Evolutionary conservation across 768 basidiomycete species (phyloP), one percentile per base, ranked within the genome.

Genomic region (Suillus clintonianus): DNA sequence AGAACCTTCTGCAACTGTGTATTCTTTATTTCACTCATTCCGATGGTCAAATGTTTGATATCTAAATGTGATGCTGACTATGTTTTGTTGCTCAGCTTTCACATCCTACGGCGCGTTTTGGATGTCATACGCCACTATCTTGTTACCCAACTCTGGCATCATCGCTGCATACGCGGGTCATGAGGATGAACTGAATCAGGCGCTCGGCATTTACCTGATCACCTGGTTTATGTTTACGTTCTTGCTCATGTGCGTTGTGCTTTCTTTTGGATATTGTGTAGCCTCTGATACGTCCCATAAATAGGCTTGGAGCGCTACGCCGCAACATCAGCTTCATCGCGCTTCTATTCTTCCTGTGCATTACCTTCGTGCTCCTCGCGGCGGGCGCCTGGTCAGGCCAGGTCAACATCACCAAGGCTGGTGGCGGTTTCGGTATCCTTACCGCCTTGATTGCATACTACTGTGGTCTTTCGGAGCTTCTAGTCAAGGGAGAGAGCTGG

Each of bases 61-160:
- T 24, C 4, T 11, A 17, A 19, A 41, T 41, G 32, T n/a, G 19
- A 36, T 11, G 27, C 36, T 56, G 14, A 43, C 36, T 5, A 9
- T 14, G 11, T 41, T 48, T 60, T 4, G 30, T 41, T 41, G 5
- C 19, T 32, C 65, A 89, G 92, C 92, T 0, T 95, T 94, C 82
- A 81, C 86, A 0, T 89, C 89, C 1, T 95, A 90, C 65, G 94
- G 94, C 27, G 90, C 88, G 3, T 95, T 95, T 82, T 95, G 93
- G 93, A 79, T 95, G 78, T 92, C 92, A 5, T 95, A 86, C 56
- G 91, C 86, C 5, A 80, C 85, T 0, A 87, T 95, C 68, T 76
- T 89, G 70, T 83, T 92, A 54, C 94, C 94, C 2, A 81, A 83
- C 32, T 84, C 83, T 5, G 92, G 92, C 15, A 82, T 94, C 53